Percentiles rank a stretch among this genome's conserved stretches.
Evolutionary conservation across 2,329 filamentous ascomycete genomes (phyloP).

Genomic region (Pyrenochaeta sp.): DNA sequence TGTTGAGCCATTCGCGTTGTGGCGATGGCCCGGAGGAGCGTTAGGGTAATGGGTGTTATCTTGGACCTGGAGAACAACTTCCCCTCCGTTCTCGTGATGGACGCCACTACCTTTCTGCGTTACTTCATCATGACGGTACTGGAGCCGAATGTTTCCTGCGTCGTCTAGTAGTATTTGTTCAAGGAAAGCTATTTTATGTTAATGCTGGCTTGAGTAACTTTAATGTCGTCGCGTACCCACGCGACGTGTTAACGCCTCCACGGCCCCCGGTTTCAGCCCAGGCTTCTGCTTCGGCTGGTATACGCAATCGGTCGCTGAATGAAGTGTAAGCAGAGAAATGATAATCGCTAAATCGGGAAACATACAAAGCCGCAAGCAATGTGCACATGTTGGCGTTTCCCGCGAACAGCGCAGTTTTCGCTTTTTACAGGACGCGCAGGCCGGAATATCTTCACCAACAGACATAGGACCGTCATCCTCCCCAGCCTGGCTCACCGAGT

Average conservation of each 20-base stretch:
- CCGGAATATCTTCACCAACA: conserved; percentile 40
- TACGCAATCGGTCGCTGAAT: conserved; percentile 37
- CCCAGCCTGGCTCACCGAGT: conserved; percentile 36
- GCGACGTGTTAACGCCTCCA: conserved; percentile 45
- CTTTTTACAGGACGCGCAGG: conserved; percentile 44
- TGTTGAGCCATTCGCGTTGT: not conserved
- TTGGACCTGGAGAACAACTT: conserved; percentile 6
- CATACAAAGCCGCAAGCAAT: conserved; percentile 45
- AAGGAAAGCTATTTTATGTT: conserved; percentile 34
- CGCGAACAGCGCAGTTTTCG: conserved; percentile 44
- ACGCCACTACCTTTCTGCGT: not conserved
- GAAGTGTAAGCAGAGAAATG: conserved; percentile 15
- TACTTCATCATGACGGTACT: conserved; percentile 22
- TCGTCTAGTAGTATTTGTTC: conserved; percentile 43
- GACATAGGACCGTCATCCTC: conserved; percentile 36
- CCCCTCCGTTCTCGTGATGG: conserved; percentile 3
- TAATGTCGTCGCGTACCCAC: conserved; percentile 30
- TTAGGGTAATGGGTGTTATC: conserved; percentile 6
- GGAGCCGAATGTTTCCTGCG: conserved; percentile 31
- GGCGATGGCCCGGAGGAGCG: not conserved
- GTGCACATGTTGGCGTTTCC: conserved; percentile 42
- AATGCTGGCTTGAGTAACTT: conserved; percentile 9
- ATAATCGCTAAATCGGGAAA: not conserved
- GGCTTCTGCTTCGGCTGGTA: conserved; percentile 47
- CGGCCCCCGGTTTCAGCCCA: conserved; percentile 43